Percentiles rank a stretch among this genome's conserved stretches.
These are phyloP conservation scores for Hanseniaspora gamundiae DNA, from an alignment of 1,139 yeast species.

Conservation along the genomic window DNA sequence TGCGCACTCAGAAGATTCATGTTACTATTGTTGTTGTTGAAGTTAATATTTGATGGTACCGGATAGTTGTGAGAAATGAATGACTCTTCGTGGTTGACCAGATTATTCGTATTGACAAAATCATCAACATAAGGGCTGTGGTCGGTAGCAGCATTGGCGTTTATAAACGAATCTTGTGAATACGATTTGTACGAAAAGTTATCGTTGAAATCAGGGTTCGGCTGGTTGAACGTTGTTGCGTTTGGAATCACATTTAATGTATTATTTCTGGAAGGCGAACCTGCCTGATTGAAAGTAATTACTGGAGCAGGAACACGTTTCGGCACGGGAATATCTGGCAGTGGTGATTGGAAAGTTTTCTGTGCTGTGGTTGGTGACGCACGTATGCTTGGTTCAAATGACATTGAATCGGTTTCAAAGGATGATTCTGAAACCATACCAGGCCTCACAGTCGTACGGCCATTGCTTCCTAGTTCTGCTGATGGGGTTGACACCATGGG, in stretches of 20 bases:
- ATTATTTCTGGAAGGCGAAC: neutral
- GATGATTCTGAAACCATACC: too few species aligned
- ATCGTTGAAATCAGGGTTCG: neutral
- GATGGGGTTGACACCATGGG: neutral
- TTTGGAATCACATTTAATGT: neutral
- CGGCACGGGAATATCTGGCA: too few species aligned
- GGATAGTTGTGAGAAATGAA: neutral
- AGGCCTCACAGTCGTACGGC: too few species aligned
- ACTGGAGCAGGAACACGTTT: neutral
- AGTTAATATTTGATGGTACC: neutral
- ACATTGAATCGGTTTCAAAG: too few species aligned
- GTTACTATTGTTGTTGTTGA: neutral
- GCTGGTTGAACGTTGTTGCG: neutral
- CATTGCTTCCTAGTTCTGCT: constrained; percentile 3
- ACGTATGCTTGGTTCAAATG: neutral
- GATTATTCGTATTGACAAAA: neutral
- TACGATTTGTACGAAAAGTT: neutral
- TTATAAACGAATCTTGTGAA: neutral
- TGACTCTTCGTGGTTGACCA: neutral
- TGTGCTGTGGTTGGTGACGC: neutral
- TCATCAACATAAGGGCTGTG: neutral
- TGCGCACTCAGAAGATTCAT: neutral
- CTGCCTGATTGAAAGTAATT: neutral
- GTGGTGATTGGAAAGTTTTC: too few species aligned
- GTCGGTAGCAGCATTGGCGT: neutral